Conservation (phyloP, 1,284 basidiomycete genomes). For the Retiboletus flavoniger region DNA sequence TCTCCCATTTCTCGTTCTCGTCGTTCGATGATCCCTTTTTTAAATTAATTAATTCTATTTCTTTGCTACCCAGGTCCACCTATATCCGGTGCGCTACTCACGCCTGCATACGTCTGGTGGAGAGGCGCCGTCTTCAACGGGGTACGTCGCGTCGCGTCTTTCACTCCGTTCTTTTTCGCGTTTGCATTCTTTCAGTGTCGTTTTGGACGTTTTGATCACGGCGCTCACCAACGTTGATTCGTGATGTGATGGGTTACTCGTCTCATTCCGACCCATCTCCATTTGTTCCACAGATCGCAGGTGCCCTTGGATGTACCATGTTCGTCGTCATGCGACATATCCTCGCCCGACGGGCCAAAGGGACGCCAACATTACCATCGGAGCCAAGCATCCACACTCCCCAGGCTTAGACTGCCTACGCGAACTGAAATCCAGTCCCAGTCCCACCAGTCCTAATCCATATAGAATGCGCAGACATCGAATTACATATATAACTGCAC, state of each 20-base stretch:
- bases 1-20: neutral
- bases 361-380: neutral
- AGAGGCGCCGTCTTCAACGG: conserved; percentile 32
- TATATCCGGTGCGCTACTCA: conserved; percentile 32
- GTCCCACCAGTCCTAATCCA: neutral
- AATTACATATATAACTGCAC: too few species aligned
- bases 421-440: neutral
- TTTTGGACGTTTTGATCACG: too few species aligned
- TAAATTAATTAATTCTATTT: too few species aligned
- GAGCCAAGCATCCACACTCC: neutral
- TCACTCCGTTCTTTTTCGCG: neutral
- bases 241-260: too few species aligned
- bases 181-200: too few species aligned
- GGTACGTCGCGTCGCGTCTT: conserved; percentile 14
- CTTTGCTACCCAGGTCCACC: conserved; percentile 25
- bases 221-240: too few species aligned
- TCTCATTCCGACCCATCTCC: too few species aligned
- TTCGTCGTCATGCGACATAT: conserved; percentile 30
- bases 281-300: conserved; percentile 17
- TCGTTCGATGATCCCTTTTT: neutral
- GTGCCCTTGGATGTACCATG: conserved; percentile 27
- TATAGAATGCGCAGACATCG: neutral
- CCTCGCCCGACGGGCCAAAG: conserved; percentile 17
- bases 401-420: neutral
- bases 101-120: conserved; percentile 33